Conservation (phyloP, 1,284 basidiomycete genomes). For the Ganoderma lingzhi region DNA sequence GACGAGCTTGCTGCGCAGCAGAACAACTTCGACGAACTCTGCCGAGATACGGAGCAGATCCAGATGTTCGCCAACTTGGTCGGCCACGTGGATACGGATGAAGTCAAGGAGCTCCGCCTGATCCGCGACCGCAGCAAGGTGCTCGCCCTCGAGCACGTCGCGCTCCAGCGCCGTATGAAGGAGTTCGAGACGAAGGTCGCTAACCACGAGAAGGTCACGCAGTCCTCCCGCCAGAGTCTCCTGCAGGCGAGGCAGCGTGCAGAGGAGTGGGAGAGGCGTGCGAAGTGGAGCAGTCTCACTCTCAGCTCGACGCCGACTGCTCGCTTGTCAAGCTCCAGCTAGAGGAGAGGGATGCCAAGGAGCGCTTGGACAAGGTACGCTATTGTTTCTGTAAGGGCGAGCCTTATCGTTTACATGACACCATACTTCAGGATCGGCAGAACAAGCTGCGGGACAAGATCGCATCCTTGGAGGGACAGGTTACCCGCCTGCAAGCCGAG, state of each 20-base stretch:
- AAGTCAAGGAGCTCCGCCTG: slow-evolving; percentile 71
- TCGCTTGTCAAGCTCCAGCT: slow-evolving; percentile 71
- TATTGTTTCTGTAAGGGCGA: background rate
- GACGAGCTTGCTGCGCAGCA: slow-evolving; percentile 68
- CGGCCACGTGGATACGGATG: slow-evolving; percentile 69
- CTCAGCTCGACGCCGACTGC: slow-evolving; percentile 74
- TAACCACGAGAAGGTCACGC: slow-evolving; percentile 67
- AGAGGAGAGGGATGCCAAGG: slow-evolving; percentile 76
- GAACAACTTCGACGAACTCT: slow-evolving; percentile 75
- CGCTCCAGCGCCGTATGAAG: slow-evolving; percentile 74
- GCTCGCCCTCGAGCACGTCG: slow-evolving; percentile 70
- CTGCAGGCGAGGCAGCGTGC: slow-evolving; percentile 77
- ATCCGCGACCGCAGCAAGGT: slow-evolving; percentile 69
- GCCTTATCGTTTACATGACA: slow-evolving; percentile 3
- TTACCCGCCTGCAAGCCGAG: slow-evolving; percentile 65
- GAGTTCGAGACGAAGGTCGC: slow-evolving; percentile 71
- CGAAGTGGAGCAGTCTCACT: slow-evolving; percentile 75
- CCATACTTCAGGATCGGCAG: slow-evolving; percentile 68
- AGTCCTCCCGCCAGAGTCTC: slow-evolving; percentile 67
- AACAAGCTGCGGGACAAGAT: slow-evolving; percentile 73
- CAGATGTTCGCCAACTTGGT: slow-evolving; percentile 67
- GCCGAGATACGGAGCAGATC: slow-evolving; percentile 71
- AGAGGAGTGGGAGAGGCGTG: slow-evolving; percentile 79
- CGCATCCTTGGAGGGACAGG: slow-evolving; percentile 66
- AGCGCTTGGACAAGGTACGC: slow-evolving; percentile 68